Base-by-base conservation (phyloP, 345 rosid genomes). In the Corchorus capsularis region DNA sequence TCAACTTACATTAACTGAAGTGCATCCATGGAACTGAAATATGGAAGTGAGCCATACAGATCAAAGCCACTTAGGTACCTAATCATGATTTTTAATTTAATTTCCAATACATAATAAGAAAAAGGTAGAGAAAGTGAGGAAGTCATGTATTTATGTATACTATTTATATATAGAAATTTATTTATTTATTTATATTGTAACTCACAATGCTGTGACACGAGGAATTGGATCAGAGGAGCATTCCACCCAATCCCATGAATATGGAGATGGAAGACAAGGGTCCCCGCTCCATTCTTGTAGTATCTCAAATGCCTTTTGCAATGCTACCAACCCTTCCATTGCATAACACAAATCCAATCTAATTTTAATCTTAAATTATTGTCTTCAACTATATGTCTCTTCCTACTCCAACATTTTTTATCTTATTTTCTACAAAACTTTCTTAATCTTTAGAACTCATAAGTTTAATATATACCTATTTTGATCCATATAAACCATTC, bases 11-110 rank as follows among this genome's bases (percentile, higher is more conserved):
- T 79, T 35, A 57, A 35, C 57, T 57, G 75, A 73, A 79, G 79
- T 34, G 79, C 81, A 69, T 76, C 74, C 83, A 77, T 8, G 34
- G 69, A 56, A 13, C 81, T 69, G 7, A 82, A 73, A 59, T 73
- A 79, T 41, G 68, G 83, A 57, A 82, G 81, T 6, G 78, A 32
- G 0, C 80, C 80, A 0, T 34, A 20, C 7, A 82, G 52, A 27
- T 63, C 60, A 39, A 60, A 82, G 32, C 75, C 52, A 34, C 57
- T 56, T 6, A 68, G 82, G 67, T 65, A 50, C 78, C 81, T 75
- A 71, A 34, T n/a, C 8, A 2, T 59, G 19, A 6, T 61, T 46
- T 43, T n/a, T n/a, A n/a, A n/a, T n/a, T n/a, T n/a, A n/a, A n/a
- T n/a, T n/a, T n/a, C 39, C 2, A 4, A 43, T 1, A 1, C 2